These are phyloP conservation scores for Aspergillus oerlinghausenensis DNA, from an alignment of 2,329 filamentous ascomycete species.

Conservation along the genomic window DNA sequence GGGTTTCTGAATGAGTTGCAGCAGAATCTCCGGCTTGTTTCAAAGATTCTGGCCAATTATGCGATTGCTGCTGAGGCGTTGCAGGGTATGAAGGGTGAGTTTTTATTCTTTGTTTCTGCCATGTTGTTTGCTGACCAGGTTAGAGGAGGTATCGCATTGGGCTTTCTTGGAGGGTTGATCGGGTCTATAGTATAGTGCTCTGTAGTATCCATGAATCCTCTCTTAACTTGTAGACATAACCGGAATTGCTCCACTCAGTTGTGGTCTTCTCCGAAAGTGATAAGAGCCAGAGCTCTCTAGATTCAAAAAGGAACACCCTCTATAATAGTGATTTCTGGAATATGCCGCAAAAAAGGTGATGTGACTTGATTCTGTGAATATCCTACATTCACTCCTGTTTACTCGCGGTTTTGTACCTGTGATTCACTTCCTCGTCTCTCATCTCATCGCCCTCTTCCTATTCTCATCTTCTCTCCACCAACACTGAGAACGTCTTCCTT, in stretches of 20 bases:
- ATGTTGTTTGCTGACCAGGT: background rate
- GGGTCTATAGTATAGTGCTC: no score
- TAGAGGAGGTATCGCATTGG: background rate
- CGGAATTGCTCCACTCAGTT: background rate
- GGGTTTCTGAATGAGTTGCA: conserved; percentile 16
- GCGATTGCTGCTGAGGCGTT: conserved; percentile 20
- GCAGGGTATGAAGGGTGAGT: conserved; percentile 17
- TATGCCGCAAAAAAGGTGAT: no score
- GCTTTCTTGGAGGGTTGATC: background rate
- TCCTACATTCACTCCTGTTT: no score
- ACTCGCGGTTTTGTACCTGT: no score
- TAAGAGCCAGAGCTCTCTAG: no score
- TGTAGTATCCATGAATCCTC: background rate
- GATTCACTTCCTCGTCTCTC: no score
- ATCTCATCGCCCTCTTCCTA: no score
- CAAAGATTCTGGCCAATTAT: conserved; percentile 16
- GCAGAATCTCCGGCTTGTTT: conserved; percentile 14
- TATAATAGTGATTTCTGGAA: background rate
- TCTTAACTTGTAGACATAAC: background rate
- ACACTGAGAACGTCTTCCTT: no score
- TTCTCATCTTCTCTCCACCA: no score
- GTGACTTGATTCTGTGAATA: no score
- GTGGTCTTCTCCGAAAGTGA: background rate
- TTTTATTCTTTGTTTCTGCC: background rate
- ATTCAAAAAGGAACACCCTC: no score